Evolutionary conservation across 2,329 filamentous ascomycete species (phyloP), one percentile per base, ranked within the genome.

Genomic region (Sphaerulina vaccinii): DNA sequence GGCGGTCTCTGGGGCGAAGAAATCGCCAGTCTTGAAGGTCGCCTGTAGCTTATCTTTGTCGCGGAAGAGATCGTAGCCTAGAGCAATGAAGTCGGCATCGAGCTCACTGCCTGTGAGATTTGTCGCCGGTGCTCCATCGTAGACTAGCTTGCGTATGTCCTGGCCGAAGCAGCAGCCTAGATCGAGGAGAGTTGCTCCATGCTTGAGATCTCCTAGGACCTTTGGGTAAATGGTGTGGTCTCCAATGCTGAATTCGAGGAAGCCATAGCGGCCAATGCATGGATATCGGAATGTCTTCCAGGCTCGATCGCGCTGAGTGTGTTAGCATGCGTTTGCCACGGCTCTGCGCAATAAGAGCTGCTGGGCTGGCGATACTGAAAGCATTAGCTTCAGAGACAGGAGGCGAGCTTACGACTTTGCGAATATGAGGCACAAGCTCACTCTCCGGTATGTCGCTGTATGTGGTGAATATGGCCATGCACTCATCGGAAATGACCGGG

Each of bases 101-200:
- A 66, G 60, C 27, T 74, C 72, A 1, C 61, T 56, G 15, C 67
- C 71, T 23, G 62, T 68, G 18, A 68, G 56, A 3, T 62, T 65
- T 27, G 53, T 52, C 8, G 55, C 62, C 1, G 66, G 65, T 0
- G 65, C 70, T 3, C 72, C 72, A 38, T 74, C 71, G 21, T 62
- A 49, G 9, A 65, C 63, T 13, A 74, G 57, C 19, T 70, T 68
- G 13, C 72, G 68, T 1, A 74, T 57, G 29, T 74, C 71, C 52
- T 73, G 70, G 0, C 64, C 71, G 22, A 73, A 66, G 52, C 69
- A 71, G 32, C 70, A 73, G 3, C 71, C 72, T 1, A 74, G 52
- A 51, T 74, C 72, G 13, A 73, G 63, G 3, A 72, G 60, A 8
- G 56, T 67, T 44, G 72, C 69, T 3, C 57, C 73, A 50, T 13